A percentile compares a stretch with the other conserved stretches of the same genome.
phyloP scores from a whole-genome alignment of 768 basidiomycete species.

The Leccinum barrowsii region DNA sequence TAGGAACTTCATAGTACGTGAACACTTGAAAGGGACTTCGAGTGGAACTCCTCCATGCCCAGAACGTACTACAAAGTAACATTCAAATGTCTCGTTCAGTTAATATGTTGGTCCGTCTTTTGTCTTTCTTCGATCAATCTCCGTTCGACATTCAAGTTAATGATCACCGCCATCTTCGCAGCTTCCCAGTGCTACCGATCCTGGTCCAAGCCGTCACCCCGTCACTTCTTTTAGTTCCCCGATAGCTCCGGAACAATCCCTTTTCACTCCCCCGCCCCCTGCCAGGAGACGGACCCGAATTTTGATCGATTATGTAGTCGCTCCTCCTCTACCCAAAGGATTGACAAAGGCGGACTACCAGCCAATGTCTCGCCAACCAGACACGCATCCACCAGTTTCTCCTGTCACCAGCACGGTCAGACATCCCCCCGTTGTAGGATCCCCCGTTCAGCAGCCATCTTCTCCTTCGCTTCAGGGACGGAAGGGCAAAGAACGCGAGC shows the following conservation, averaged over 20 bases:
- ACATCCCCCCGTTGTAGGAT: neutral
- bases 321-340: constrained; percentile 22
- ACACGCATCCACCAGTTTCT: neutral
- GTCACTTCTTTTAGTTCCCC: constrained; percentile 7
- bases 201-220: constrained; percentile 5
- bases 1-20: neutral
- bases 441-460: neutral
- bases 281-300: constrained; percentile 8
- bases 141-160: neutral
- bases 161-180: constrained; percentile 5
- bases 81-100: constrained; percentile 6
- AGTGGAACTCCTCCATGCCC: neutral
- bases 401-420: neutral
- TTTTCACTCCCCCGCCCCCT: constrained; percentile 29
- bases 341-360: constrained; percentile 20
- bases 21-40: neutral
- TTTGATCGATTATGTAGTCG: constrained; percentile 17
- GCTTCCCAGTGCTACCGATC: neutral
- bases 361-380: neutral
- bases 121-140: neutral
- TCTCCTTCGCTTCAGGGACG: neutral
- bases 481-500: constrained; percentile 27
- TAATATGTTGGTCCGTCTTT: constrained; percentile 18
- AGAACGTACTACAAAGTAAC: constrained; percentile 1
- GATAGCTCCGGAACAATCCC: constrained; percentile 13